Conservation (phyloP, 768 basidiomycete genomes). For the Serendipita sp. region DNA sequence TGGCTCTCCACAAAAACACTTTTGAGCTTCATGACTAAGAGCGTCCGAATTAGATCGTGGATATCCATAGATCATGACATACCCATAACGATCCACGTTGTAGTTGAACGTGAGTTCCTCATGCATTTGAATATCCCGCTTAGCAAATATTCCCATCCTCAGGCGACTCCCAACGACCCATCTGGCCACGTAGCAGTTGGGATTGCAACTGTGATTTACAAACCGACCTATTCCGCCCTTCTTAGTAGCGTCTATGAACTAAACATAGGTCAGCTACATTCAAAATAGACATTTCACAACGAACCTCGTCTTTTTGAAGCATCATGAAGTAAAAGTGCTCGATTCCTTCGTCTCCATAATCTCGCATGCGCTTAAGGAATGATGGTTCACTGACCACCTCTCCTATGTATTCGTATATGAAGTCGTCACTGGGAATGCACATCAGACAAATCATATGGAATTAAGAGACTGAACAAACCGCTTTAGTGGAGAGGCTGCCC, state of each 20-base stretch:
- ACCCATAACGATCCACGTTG: conserved; percentile 99
- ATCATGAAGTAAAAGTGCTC: conserved; percentile 99
- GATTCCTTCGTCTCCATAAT: conserved; percentile 85
- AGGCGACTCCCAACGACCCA: conserved; percentile 85
- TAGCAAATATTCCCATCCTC: conserved; percentile 98
- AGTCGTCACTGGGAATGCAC: conserved; percentile 45
- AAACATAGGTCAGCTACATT: conserved; percentile 4
- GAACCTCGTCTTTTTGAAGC: conserved; percentile 91
- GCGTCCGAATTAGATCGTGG: neutral
- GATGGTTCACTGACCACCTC: conserved; percentile 80
- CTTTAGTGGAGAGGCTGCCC: conserved; percentile 38
- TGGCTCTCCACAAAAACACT: conserved; percentile 87
- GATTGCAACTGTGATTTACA: conserved; percentile 93
- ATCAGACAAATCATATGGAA: neutral
- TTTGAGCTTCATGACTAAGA: conserved; percentile 77
- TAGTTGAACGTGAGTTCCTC: conserved; percentile 98
- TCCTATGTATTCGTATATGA: conserved; percentile 96
- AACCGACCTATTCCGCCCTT: conserved; percentile 93
- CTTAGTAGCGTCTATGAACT: conserved; percentile 98
- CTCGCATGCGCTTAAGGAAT: conserved; percentile 87
- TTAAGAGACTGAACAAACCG: conserved; percentile 43
- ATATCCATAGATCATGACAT: conserved; percentile 17
- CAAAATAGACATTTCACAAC: conserved; percentile 13
- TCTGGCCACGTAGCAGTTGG: conserved; percentile 95
- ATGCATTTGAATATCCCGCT: conserved; percentile 50